phyloP scores from a whole-genome alignment of 2,329 filamentous ascomycete species.

The Dothiorella sarmentorum region DNA sequence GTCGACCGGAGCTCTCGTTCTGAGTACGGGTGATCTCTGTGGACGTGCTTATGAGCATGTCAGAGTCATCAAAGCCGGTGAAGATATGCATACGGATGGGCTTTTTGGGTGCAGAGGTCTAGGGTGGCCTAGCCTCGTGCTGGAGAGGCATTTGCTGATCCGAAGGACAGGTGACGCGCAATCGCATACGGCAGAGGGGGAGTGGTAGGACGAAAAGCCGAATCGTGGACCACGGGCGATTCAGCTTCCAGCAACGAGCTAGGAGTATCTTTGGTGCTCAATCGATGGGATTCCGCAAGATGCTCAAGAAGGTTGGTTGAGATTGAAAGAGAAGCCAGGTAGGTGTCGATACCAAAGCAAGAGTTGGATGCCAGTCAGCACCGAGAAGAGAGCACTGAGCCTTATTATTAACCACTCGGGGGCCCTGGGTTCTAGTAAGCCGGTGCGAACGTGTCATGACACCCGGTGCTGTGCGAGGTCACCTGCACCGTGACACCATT shows the following conservation, averaged over 20 bases:
- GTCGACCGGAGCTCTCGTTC: background rate
- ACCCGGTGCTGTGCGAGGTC: background rate
- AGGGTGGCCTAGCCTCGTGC: slow-evolving; percentile 2
- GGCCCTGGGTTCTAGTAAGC: background rate
- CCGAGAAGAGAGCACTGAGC: background rate
- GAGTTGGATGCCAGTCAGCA: background rate
- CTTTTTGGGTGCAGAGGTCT: background rate
- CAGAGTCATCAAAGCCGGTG: background rate
- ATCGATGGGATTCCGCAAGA: background rate
- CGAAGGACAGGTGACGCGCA: background rate
- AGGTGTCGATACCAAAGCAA: background rate
- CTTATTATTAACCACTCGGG: background rate
- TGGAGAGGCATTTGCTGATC: background rate
- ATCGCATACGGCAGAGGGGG: background rate
- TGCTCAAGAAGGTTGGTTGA: background rate
- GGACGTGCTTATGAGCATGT: slow-evolving; percentile 8
- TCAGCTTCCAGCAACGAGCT: background rate
- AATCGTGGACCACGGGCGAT: background rate
- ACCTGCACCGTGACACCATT: slow-evolving; percentile 11
- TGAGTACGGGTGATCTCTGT: background rate
- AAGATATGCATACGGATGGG: background rate
- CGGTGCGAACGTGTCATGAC: slow-evolving; percentile 1
- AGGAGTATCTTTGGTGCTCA: too few relatives aligned
- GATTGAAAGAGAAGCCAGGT: background rate
- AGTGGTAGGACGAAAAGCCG: background rate